Evolutionary conservation across 2,329 filamentous ascomycete genomes (phyloP), one percentile per base, ranked within the genome.

Genomic region (Neonectria ditissima): DNA sequence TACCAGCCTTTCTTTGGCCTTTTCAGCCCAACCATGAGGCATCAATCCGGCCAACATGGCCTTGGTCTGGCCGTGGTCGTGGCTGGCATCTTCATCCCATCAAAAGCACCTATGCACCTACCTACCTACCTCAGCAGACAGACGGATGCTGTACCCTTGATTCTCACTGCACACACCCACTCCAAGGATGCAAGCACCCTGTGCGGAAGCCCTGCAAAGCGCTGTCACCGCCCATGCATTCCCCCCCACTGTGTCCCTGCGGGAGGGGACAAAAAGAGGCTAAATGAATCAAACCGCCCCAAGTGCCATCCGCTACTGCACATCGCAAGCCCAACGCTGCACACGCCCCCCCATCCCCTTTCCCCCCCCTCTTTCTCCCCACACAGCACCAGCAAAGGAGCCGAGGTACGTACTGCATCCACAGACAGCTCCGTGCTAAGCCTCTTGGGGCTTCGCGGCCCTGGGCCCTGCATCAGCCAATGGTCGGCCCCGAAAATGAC

Each of bases 401-500:
- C 59, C 52, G 53, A 56, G 53, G 52, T 53, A 37, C 45, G 52
- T 56, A 56, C 52, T 30, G 26, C 39, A 41, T 14, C 41, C 41
- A 22, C 7, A 20, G 34, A 18, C 44, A 16, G 9, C 47, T n/a
- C 11, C 3, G 28, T 6, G 10, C 56, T 59, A 47, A 43, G 24
- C 50, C 9, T 16, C 26, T 65, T 50, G 28, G n/a, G 44, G 54
- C 20, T 41, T 37, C 59, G n/a, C 39, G 52, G 47, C 41, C 37
- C 28, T 55, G 51, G 41, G 24, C 26, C 26, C 43, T 53, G 56
- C 30, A 41, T 32, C 66, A 69, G 28, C 69, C 63, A 69, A 69
- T 67, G 8, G 59, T 63, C 61, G 69, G 65, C 62, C 65, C 62
- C 63, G 43, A 59, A 55, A 43, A 69, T 75, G 73, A 74, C 73